Conservation (phyloP, 2,329 filamentous ascomycete species). For the Penicillium sp. region DNA sequence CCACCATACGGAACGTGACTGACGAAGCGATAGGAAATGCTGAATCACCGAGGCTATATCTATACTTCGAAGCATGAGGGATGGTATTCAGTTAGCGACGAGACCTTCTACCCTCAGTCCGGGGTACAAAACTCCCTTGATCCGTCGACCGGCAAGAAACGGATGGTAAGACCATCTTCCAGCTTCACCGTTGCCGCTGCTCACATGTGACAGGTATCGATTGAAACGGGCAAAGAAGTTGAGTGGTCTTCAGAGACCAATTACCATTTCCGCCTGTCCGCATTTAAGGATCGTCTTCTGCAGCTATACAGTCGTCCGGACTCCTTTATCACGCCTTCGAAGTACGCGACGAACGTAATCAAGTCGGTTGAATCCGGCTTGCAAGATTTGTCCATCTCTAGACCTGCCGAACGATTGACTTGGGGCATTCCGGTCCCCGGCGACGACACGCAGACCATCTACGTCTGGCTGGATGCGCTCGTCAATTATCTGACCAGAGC, state of each 20-base stretch:
- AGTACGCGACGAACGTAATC: conserved; percentile 75
- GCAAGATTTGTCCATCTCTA: conserved; percentile 83
- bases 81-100: conserved; percentile 96
- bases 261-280: conserved; percentile 89
- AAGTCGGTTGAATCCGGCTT: conserved; percentile 73
- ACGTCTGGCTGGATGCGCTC: conserved; percentile 96
- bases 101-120: conserved; percentile 86
- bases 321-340: conserved; percentile 69
- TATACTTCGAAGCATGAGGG: conserved; percentile 85
- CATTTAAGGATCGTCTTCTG: conserved; percentile 74
- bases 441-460: conserved; percentile 84
- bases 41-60: conserved; percentile 72
- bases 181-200: not conserved
- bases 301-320: conserved; percentile 77
- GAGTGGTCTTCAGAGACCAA: conserved; percentile 93
- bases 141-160: conserved; percentile 76
- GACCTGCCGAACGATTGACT: conserved; percentile 70
- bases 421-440: conserved; percentile 91
- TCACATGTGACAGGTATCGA: conserved; percentile 54
- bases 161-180: conserved; percentile 56
- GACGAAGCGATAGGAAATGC: conserved; percentile 52
- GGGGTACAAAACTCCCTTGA: conserved; percentile 72
- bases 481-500: conserved; percentile 89
- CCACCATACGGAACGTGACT: conserved; percentile 2
- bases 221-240: conserved; percentile 87